These are phyloP conservation scores for Elongisporangium anandrum DNA, from an alignment of 352 stramenopile genomes.

Conservation along the genomic window DNA sequence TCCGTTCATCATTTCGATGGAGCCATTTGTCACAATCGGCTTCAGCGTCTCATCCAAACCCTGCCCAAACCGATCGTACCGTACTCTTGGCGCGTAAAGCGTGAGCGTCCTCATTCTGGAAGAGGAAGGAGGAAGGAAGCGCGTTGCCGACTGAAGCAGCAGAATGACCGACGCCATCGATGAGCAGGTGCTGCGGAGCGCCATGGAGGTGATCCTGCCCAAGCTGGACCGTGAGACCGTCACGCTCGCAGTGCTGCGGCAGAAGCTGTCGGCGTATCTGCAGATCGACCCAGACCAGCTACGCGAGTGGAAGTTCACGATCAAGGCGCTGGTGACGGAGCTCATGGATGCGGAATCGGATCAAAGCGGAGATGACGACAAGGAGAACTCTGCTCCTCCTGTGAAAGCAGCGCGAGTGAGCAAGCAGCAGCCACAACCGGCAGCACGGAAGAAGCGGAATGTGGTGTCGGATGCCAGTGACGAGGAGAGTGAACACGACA, in stretches of 20 bases:
- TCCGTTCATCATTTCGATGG: no score
- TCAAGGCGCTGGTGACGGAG: conserved; percentile 48
- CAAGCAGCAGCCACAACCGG: conserved; percentile 10
- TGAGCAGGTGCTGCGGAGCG: conserved; percentile 19
- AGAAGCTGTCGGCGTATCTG: conserved; percentile 46
- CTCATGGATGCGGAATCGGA: conserved; percentile 30
- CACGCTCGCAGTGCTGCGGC: conserved; percentile 43
- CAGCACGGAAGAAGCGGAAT: conserved; percentile 16
- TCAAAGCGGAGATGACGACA: conserved; percentile 10
- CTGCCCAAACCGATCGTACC: neutral
- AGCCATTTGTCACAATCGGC: neutral
- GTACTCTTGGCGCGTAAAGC: neutral
- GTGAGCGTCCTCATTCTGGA: neutral
- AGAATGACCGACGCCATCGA: conserved; percentile 15
- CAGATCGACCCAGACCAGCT: conserved; percentile 35
- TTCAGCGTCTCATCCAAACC: neutral
- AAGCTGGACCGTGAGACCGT: conserved; percentile 44
- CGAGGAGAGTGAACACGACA: conserved; percentile 26
- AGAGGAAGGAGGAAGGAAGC: neutral
- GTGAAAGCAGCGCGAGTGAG: conserved; percentile 4
- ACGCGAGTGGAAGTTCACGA: conserved; percentile 30
- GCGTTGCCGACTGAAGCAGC: neutral
- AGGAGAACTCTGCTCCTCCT: conserved; percentile 6
- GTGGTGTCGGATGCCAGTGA: conserved; percentile 39
- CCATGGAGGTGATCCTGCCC: conserved; percentile 50